Base-by-base conservation (phyloP, 371 early-diverging fungal species). In the Haplosporangium sp. region DNA sequence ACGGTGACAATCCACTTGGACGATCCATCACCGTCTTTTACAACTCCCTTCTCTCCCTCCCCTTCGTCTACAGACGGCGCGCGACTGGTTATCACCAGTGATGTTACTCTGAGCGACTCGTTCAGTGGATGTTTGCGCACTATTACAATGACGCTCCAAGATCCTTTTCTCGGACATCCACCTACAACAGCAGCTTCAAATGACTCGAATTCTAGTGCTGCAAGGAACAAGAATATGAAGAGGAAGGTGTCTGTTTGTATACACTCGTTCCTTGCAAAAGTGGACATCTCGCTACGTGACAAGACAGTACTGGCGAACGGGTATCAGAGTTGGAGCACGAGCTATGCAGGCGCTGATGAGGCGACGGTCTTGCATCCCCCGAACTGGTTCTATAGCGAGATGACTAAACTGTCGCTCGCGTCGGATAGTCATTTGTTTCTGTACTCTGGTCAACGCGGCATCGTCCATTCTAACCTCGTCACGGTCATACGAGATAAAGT, bases 261-360 rank as follows among this genome's bases (percentile, higher is more conserved):
- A 4, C 42, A 66, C 12, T 70, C 76, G 16, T 45, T 75, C 51
- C 38, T 57, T 6, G 66, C 67, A 10, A 54, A 53, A 47, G 37
- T 63, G 2, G 21, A 41, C 1, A 13, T 69, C 51, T 29, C 59
- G 5, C 38, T 75, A 16, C 16, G 18, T 9, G 82, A 76, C 20
- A 82, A 84, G 59, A 51, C 76, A 16, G 76, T 86, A 81, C 71
- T 86, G 52, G 86, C 89, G 9, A 88, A 88, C 59, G 89, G 89
- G 0, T 88, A 86, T 59, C 86, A 88, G 60, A 85, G 85, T 45
- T 88, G 89, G 89, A 85, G 86, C 16, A 74, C 83, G 1, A 76
- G 77, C 13, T 82, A 81, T 55, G 54, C 66, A 8, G 82, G 82
- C 29, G 67, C 66, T 51, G 51, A 66, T 41, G 68, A 69, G 20